Conservation (phyloP, 768 basidiomycete genomes). For the Paxillus rubicundulus region DNA sequence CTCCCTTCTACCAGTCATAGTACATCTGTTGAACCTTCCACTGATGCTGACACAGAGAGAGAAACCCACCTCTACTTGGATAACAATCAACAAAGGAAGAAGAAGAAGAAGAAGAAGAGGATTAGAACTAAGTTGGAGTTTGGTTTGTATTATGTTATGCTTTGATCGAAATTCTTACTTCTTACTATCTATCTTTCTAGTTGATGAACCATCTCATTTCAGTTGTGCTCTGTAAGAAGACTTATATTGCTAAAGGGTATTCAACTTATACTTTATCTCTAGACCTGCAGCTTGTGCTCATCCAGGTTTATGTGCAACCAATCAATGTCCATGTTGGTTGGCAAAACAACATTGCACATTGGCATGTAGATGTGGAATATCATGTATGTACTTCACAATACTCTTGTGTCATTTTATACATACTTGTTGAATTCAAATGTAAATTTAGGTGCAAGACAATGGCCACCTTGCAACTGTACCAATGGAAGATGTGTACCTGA, state of each 20-base stretch:
- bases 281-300: constrained; percentile 45
- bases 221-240: constrained; percentile 13
- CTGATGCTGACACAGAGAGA: constrained; percentile 1
- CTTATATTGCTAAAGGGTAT: background rate
- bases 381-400: constrained; percentile 32
- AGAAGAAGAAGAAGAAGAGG: background rate
- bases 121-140: constrained; percentile 6
- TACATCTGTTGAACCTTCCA: background rate
- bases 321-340: constrained; percentile 40
- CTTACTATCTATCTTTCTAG: constrained; percentile 5
- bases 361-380: constrained; percentile 45
- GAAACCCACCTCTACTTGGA: background rate
- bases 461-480: constrained; percentile 10
- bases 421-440: background rate
- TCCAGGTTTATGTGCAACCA: constrained; percentile 43
- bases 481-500: constrained; percentile 28
- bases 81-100: background rate
- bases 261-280: background rate
- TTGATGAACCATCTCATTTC: background rate
- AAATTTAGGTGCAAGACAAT: constrained; percentile 14
- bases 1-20: constrained; percentile 6
- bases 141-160: constrained; percentile 8
- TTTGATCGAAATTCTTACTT: background rate
- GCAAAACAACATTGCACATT: constrained; percentile 42
- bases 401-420: no score